Percentiles rank a stretch among this genome's conserved stretches.
phyloP scores from a whole-genome alignment of 208 protist species.

The Crithidia brevicula region DNA sequence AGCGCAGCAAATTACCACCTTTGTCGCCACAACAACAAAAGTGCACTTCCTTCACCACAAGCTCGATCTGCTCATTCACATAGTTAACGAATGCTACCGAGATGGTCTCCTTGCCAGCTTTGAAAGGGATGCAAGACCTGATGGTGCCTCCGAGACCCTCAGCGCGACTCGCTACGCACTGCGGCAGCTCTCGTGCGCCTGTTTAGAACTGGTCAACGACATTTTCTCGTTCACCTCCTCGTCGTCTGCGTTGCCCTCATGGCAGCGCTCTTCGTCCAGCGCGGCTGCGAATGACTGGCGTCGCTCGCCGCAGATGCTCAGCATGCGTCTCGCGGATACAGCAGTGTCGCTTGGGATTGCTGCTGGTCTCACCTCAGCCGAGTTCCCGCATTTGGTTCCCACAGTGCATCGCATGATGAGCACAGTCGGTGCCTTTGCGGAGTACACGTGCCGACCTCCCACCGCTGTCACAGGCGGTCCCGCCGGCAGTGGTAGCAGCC shows the following conservation, averaged over 20 bases:
- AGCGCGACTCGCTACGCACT: not conserved
- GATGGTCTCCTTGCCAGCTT: no score
- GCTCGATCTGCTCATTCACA: no score
- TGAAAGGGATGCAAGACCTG: no score
- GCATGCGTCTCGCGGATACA: not conserved
- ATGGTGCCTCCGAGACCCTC: no score
- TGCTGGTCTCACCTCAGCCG: conserved; percentile 8
- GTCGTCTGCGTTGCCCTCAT: not conserved
- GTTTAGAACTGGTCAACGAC: not conserved
- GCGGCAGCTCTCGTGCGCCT: not conserved
- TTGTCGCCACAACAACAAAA: not conserved
- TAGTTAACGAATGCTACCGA: no score
- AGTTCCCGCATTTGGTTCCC: conserved; percentile 4
- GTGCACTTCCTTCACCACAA: not conserved
- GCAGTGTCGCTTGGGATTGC: not conserved
- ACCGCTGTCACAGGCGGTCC: not conserved
- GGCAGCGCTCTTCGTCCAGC: no score
- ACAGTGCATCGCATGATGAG: not conserved
- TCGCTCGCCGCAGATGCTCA: not conserved
- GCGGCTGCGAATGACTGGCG: no score
- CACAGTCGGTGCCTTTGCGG: not conserved
- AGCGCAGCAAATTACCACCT: not conserved
- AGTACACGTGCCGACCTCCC: no score
- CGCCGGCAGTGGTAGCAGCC: not conserved
- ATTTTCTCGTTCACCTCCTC: conserved; percentile 6